Percentiles rank a stretch among this genome's conserved stretches.
Evolutionary conservation across 768 basidiomycete genomes (phyloP).

Genomic region (Termitomyces sp.): DNA sequence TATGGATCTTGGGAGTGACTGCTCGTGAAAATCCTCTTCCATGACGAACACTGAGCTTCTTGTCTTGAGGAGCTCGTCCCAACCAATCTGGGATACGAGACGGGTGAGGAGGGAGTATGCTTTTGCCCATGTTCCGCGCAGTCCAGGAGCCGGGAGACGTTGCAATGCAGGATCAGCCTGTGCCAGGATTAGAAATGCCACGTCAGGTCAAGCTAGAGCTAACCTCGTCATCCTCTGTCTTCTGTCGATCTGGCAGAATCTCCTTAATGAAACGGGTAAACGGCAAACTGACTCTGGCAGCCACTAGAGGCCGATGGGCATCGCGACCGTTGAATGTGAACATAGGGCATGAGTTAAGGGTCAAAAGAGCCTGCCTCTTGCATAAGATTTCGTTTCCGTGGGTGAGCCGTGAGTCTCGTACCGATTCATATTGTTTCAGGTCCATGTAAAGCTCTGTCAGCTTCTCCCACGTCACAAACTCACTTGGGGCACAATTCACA

Average conservation of each 20-base stretch:
- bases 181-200: background rate
- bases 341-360: slow-evolving; percentile 99
- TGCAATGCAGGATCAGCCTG: slow-evolving; percentile 91
- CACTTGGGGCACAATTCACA: slow-evolving; percentile 97
- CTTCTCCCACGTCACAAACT: slow-evolving; percentile 99
- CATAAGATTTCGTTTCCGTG: background rate
- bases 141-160: slow-evolving; percentile 91
- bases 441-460: slow-evolving; percentile 95
- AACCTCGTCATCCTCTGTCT: slow-evolving; percentile 84
- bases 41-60: slow-evolving; percentile 97
- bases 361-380: slow-evolving; percentile 64
- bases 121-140: slow-evolving; percentile 94
- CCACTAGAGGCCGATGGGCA: slow-evolving; percentile 78
- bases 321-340: slow-evolving; percentile 99
- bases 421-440: slow-evolving; percentile 78
- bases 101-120: slow-evolving; percentile 90
- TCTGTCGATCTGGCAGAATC: slow-evolving; percentile 81
- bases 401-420: slow-evolving; percentile 24
- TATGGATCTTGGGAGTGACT: slow-evolving; percentile 17
- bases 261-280: slow-evolving; percentile 83
- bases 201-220: slow-evolving; percentile 6
- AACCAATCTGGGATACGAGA: slow-evolving; percentile 92
- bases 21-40: slow-evolving; percentile 74
- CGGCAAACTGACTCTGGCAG: slow-evolving; percentile 81
- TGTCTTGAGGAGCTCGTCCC: slow-evolving; percentile 97